Evolutionary conservation across 2,329 filamentous ascomycete species (phyloP), one percentile per base, ranked within the genome.

Genomic region (Biscogniauxia marginata): DNA sequence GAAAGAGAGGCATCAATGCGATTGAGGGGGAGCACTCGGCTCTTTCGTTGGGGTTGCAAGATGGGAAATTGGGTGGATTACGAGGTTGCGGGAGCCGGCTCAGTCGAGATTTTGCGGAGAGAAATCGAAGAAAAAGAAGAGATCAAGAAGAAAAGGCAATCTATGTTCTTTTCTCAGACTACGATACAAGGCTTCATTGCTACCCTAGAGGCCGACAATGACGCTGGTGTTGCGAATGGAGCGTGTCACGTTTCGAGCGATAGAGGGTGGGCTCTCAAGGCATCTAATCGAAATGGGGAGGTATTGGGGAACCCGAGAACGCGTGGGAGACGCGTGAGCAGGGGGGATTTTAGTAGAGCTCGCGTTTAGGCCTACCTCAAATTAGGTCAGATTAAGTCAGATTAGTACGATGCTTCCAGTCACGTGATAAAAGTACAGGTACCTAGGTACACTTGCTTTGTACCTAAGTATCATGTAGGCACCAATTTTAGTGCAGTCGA

Each of bases 1-100:
- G 71, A 46, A 75, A 70, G 22, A 83, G 71, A 66, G 81, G 75
- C 80, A 82, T 83, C 57, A 67, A 59, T 55, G 59, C 48, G 30
- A 49, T 50, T 53, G 21, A 57, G 46, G 34, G 8, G 19, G 54
- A 63, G 58, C 53, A 34, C 52, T 23, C 24, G 50, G 54, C 55
- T 58, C 58, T 18, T 47, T n/a, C 8, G 39, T 44, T 50, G 24
- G n/a, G 39, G 44, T 7, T 7, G 48, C 7, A 21, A 30, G 45
- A 45, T 25, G n/a, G 3, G 22, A 11, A 11, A 24, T n/a, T n/a
- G n/a, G n/a, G n/a, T n/a, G n/a, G n/a, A n/a, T n/a, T n/a, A n/a
- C n/a, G n/a, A n/a, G n/a, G n/a, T n/a, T n/a, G n/a, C n/a, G n/a
- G n/a, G n/a, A n/a, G n/a, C n/a, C n/a, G n/a, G n/a, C n/a, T n/a